Conservation (phyloP, 164 flowering plant genomes). For the Warburgia ugandensis region DNA sequence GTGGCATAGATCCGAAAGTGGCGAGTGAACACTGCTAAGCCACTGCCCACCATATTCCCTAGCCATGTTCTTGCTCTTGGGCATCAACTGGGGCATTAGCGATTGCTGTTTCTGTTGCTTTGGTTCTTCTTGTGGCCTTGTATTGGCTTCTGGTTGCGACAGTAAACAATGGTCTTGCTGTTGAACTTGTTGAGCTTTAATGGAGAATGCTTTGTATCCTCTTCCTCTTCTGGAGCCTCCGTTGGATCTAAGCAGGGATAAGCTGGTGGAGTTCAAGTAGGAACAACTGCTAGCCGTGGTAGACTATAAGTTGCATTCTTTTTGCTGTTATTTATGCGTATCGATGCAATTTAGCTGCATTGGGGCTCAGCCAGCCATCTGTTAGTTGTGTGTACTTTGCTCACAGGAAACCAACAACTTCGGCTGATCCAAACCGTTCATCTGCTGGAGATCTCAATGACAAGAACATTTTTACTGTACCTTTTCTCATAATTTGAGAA, state of each 20-base stretch:
- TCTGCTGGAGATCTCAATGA: no score
- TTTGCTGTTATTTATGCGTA: no score
- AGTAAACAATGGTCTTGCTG: conserved; percentile 1
- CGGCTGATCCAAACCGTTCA: no score
- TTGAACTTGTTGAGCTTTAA: conserved; percentile 1
- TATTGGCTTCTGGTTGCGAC: not conserved
- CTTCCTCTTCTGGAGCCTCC: not conserved
- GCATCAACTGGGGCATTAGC: not conserved
- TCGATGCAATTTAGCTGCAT: no score
- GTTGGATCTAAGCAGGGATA: not conserved
- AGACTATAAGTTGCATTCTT: no score
- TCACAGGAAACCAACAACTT: no score
- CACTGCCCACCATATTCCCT: conserved; percentile 77
- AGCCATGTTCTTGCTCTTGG: conserved; percentile 62
- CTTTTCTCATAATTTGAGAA: no score
- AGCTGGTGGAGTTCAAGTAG: not conserved
- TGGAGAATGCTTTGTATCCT: not conserved
- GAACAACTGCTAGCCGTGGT: no score
- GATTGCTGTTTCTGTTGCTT: conserved; percentile 1
- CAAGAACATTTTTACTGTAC: no score
- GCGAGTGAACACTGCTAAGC: conserved; percentile 64
- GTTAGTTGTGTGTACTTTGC: no score
- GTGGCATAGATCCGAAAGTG: conserved; percentile 86
- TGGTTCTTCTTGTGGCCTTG: not conserved
- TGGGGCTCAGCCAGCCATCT: no score